Conservation (phyloP, 2,329 filamentous ascomycete species). For the Volutella citrinella region DNA sequence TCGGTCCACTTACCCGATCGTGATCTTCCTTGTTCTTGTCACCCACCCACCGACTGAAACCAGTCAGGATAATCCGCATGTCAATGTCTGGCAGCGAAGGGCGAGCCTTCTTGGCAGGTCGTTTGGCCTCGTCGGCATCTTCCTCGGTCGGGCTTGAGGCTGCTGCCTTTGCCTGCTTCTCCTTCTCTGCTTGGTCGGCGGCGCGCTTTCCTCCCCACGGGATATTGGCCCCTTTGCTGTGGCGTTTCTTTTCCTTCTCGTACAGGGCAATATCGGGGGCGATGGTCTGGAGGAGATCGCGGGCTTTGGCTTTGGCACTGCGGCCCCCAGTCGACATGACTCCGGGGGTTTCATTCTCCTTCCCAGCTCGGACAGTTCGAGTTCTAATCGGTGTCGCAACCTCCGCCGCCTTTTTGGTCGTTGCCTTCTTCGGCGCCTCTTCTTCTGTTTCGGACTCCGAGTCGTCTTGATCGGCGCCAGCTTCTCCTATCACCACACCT, state of each 20-base stretch:
- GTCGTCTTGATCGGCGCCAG: constrained; percentile 40
- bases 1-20: constrained; percentile 64
- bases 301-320: constrained; percentile 83
- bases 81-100: constrained; percentile 59
- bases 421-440: constrained; percentile 28
- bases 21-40: constrained; percentile 71
- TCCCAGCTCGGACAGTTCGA: constrained; percentile 55
- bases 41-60: constrained; percentile 77
- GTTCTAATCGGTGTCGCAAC: constrained; percentile 38
- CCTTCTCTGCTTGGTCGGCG: constrained; percentile 55
- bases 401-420: constrained; percentile 15
- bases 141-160: constrained; percentile 43
- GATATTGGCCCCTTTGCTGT: constrained; percentile 43
- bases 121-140: constrained; percentile 44
- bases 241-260: constrained; percentile 87
- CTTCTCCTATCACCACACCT: constrained; percentile 41
- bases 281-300: constrained; percentile 71
- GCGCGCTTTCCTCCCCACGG: constrained; percentile 64
- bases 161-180: constrained; percentile 45
- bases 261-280: constrained; percentile 86
- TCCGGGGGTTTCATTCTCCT: constrained; percentile 82
- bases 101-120: constrained; percentile 61
- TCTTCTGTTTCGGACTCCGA: constrained; percentile 40
- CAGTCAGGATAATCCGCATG: constrained; percentile 78
- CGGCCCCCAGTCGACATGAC: constrained; percentile 67